phyloP scores from a whole-genome alignment of 495 filamentous ascomycete species.

The Zalerion maritima region DNA sequence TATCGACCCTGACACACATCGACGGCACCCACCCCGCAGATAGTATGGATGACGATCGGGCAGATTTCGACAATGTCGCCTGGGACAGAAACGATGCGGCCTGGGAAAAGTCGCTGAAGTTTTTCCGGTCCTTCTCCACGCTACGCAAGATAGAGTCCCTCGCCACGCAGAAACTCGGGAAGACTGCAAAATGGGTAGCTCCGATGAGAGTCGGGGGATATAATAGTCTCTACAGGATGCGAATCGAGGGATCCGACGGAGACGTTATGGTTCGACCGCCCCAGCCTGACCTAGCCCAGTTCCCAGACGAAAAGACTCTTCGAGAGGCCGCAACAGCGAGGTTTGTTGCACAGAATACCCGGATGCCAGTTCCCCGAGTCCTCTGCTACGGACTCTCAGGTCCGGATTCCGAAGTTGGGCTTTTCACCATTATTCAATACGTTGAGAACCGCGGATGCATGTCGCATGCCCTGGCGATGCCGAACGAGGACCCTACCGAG shows the following conservation, averaged over 20 bases:
- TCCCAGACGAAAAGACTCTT: conserved; percentile 23
- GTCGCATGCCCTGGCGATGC: conserved; percentile 16
- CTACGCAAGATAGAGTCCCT: conserved; percentile 3
- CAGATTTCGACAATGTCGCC: conserved; percentile 17
- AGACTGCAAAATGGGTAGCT: conserved; percentile 5
- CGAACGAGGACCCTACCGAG: conserved; percentile 6
- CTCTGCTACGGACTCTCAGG: conserved; percentile 15
- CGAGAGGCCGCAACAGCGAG: conserved; percentile 30
- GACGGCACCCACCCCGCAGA: no score
- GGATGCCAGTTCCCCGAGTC: conserved; percentile 25
- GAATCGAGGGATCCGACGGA: background rate
- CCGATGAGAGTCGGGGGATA: conserved; percentile 14
- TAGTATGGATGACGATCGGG: no score
- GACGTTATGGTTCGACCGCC: conserved; percentile 7
- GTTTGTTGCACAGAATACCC: conserved; percentile 23
- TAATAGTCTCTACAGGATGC: conserved; percentile 13
- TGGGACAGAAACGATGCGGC: conserved; percentile 15
- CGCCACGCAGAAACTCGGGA: conserved; percentile 7
- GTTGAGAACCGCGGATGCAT: conserved; percentile 19
- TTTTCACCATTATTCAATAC: conserved; percentile 36
- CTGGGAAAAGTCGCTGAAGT: conserved; percentile 12
- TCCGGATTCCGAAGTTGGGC: conserved; percentile 16
- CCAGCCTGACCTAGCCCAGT: conserved; percentile 5
- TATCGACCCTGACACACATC: no score
- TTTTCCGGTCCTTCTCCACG: conserved; percentile 2